Percentiles rank a stretch among this genome's conserved stretches.
phyloP scores from a whole-genome alignment of 2,329 filamentous ascomycete species.

The Acrocalymma vagum region DNA sequence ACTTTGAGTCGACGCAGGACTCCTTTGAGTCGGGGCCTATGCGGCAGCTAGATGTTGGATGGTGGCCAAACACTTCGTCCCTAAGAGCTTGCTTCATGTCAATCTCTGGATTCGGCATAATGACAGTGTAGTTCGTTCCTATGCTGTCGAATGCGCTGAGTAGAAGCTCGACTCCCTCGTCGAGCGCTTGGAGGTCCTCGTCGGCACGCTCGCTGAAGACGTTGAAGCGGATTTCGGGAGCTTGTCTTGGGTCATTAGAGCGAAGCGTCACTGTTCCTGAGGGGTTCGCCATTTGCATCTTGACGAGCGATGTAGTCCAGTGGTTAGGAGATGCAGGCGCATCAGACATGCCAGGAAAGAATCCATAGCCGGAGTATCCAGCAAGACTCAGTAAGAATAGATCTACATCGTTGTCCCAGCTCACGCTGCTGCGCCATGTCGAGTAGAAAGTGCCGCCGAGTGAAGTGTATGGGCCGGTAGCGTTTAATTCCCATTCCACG shows the following conservation, averaged over 20 bases:
- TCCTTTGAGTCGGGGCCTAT: constrained; percentile 13
- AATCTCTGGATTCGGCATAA: constrained; percentile 10
- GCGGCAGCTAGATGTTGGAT: constrained; percentile 13
- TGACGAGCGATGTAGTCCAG: constrained; percentile 56
- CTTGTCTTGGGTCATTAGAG: constrained; percentile 67
- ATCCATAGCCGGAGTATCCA: constrained; percentile 27
- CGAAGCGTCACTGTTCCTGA: constrained; percentile 66
- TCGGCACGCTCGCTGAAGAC: constrained; percentile 11
- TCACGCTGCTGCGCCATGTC: constrained; percentile 54
- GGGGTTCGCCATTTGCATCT: constrained; percentile 67
- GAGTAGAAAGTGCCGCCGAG: constrained; percentile 54
- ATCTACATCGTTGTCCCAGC: constrained; percentile 14
- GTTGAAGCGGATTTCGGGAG: constrained; percentile 60
- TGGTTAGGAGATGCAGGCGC: constrained; percentile 40
- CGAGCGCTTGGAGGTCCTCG: constrained; percentile 13
- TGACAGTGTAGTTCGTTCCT: constrained; percentile 3
- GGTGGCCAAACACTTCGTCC: constrained; percentile 22
- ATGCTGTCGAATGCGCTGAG: constrained; percentile 2
- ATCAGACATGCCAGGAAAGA: constrained; percentile 59
- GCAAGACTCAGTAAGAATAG: constrained; percentile 13
- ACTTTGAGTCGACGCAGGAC: constrained; percentile 20
- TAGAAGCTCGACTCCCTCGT: constrained; percentile 14
- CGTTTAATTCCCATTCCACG: constrained; percentile 46
- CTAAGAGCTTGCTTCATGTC: constrained; percentile 13
- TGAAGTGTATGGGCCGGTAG: constrained; percentile 47